Evolutionary conservation across 345 rosid genomes (phyloP), one percentile per base, ranked within the genome.

Genomic region (Populus davidiana): DNA sequence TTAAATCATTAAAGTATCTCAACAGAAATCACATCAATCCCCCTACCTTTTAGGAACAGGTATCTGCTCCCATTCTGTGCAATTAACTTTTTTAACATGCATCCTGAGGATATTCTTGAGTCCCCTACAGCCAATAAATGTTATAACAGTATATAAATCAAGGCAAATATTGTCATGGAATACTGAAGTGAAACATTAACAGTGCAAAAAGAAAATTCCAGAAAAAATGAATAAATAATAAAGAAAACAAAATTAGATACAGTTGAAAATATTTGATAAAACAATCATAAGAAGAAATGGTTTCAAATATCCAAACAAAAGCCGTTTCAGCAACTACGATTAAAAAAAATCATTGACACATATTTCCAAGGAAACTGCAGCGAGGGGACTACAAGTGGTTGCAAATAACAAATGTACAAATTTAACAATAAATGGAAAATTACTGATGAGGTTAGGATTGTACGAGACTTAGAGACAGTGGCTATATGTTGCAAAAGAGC

Each of bases 31-130:
- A 23, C 41, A n/a, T 25, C 71, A 63, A 39, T 21, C 25, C 33
- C n/a, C 7, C 43, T 61, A 96, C 98, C 98, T 96, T 84, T 88
- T 92, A 59, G 99, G 99, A 63, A 96, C 88, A n/a, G 87, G 90
- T 80, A 94, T 70, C 73, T 75, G 88, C 88, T 94, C 97, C 99
- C 99, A 96, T 67, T 94, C 94, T 11, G 97, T 86, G 87, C 91
- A 89, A 79, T 96, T 89, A 54, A 86, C 81, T 89, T 85, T 94
- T 83, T 86, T 96, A 61, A 96, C 80, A 68, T 92, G 90, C 83
- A 96, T 81, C 86, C 86, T 92, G 71, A 96, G 75, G 67, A 96
- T 89, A 88, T 94, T 94, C 83, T 90, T 91, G 68, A 96, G 94
- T 69, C 96, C 99, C 90, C 99, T 96, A 74, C 76, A 85, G 71